These are phyloP conservation scores for Prunus yedoensis DNA, from an alignment of 331 rosid species.

Conservation along the genomic window DNA sequence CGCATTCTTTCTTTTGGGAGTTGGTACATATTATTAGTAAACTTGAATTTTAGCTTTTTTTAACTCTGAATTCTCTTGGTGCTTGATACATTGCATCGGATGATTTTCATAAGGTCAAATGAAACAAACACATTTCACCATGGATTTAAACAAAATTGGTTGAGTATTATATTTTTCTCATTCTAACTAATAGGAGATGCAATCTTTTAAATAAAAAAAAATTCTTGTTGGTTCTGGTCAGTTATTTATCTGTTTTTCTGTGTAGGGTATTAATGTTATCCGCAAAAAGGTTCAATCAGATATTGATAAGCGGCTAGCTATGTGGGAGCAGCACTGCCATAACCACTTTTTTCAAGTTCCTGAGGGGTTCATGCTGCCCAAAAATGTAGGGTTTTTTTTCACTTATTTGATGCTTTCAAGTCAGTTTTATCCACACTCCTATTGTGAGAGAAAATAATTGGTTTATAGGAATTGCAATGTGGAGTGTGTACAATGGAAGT, in stretches of 20 bases:
- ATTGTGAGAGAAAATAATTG: neutral
- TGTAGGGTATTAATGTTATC: slow-evolving; percentile 57
- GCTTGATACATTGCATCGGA: neutral
- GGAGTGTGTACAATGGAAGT: neutral
- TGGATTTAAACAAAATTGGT: neutral
- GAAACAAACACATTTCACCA: too few relatives aligned
- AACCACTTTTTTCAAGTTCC: slow-evolving; percentile 73
- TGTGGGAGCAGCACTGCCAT: slow-evolving; percentile 80
- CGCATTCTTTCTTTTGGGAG: neutral
- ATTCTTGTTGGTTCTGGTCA: neutral
- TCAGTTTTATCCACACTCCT: neutral
- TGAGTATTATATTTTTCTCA: neutral
- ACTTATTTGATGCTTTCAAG: neutral
- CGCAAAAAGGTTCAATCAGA: slow-evolving; percentile 49
- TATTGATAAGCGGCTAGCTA: slow-evolving; percentile 53
- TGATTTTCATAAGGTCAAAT: neutral
- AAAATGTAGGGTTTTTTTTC: slow-evolving; percentile 42
- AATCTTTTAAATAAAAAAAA: neutral
- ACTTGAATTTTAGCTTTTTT: neutral
- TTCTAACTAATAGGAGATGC: neutral
- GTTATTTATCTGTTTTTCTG: neutral
- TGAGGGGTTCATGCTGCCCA: slow-evolving; percentile 55
- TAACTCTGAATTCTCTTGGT: neutral
- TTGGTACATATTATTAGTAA: neutral
- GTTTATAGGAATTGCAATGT: neutral